Base-by-base conservation (phyloP, 495 filamentous ascomycete genomes). In the Daldinia decipiens region DNA sequence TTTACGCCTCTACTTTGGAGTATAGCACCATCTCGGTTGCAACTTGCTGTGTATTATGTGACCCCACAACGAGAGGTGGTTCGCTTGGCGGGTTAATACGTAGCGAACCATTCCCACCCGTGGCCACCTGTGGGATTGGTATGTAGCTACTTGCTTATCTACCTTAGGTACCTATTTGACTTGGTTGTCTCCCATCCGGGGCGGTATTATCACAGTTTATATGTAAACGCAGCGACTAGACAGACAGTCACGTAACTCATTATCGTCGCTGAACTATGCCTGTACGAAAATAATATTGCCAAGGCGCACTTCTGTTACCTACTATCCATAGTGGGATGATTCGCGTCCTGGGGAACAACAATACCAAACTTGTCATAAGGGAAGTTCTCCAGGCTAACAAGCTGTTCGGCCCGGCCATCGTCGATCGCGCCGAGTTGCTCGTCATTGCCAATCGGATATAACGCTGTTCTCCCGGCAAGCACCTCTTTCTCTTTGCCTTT, bases 391-490 rank as follows among this genome's bases (percentile, higher is more conserved):
- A 93, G 73, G 19, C 81, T 88, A 40, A 58, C 38, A 45, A 90
- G 66, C 60, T 88, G 72, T 65, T 85, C 83, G 6, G 80, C 90
- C 87, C 87, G 90, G 4, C 89, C 90, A 82, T 94, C 91, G 59
- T 85, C 85, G 11, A 90, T 59, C 68, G 81, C 78, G 1, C 85
- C 83, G 9, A 81, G 59, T 52, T 78, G 67, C 77, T 81, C 51
- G 77, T 81, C 71, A 78, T 81, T 71, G 75, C 75, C 76, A 77
- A 82, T 76, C 65, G 82, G 36, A 70, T 77, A 87, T 72, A 89
- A 78, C 0, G 88, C 91, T 24, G 88, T 92, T 63, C 89, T 77
- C 0, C 93, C 93, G 0, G 94, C 94, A 17, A 97, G 82, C 7
- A 97, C 92, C 74, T 91, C 87, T 55, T 83, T 85, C 78, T 94